phyloP scores from a whole-genome alignment of 345 rosid species.

The Bruguiera gymnorhiza region DNA sequence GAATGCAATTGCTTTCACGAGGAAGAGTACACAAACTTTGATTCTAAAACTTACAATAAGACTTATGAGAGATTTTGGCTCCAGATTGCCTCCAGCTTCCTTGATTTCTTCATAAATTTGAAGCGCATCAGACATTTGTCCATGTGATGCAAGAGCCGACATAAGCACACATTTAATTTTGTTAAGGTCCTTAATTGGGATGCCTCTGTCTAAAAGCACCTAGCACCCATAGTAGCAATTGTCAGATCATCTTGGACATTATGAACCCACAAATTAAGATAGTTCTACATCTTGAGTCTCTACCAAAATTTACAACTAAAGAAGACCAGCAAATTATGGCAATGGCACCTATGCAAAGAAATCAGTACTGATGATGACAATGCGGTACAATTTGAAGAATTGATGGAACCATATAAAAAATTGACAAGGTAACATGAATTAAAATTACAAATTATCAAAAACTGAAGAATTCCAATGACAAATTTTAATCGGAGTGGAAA shows the following conservation, averaged over 20 bases:
- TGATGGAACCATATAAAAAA: not conserved
- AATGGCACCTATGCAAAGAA: not conserved
- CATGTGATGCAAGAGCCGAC: constrained; percentile 64
- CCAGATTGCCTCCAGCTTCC: constrained; percentile 41
- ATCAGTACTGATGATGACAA: not conserved
- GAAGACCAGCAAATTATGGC: too few relatives aligned
- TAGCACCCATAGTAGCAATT: constrained; percentile 20
- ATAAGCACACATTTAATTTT: constrained; percentile 67
- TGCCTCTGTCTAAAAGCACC: constrained; percentile 50
- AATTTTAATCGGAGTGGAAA: too few relatives aligned
- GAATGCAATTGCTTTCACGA: not conserved
- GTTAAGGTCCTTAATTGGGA: constrained; percentile 38
- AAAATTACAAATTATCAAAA: not conserved
- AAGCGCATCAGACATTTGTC: constrained; percentile 64
- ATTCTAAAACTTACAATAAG: constrained; percentile 60
- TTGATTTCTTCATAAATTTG: constrained; percentile 58
- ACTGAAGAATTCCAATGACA: too few relatives aligned
- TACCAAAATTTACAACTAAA: not conserved
- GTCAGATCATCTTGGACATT: constrained; percentile 3
- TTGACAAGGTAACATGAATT: not conserved
- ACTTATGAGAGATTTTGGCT: constrained; percentile 58
- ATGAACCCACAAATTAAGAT: not conserved
- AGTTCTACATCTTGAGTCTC: too few relatives aligned
- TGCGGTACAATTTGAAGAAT: not conserved
- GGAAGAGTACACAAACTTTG: not conserved